Base-by-base conservation (phyloP, 495 filamentous ascomycete species). In the Cudoniella acicularis region DNA sequence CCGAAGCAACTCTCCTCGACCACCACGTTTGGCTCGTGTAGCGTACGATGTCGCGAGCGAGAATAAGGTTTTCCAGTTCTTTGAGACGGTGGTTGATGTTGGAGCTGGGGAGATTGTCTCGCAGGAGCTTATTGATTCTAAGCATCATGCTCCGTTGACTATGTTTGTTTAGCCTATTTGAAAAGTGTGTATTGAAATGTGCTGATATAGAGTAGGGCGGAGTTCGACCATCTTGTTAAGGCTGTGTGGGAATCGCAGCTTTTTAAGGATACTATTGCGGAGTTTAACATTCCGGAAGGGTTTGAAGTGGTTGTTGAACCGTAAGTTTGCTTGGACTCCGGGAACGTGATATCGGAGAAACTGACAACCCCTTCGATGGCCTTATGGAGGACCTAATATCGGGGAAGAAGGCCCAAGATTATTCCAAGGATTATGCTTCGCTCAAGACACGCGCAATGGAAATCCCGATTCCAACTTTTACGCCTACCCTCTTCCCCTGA, bases 71-170 rank as follows among this genome's bases (percentile, higher is more conserved):
- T 74, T 77, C 6, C 73, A 80, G 42, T 87, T 84, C 53, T 73
- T 78, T 52, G 85, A 89, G 67, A 79, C 83, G 1, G 68, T 88
- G 21, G 78, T 90, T 16, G 84, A 89, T 62, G 60, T 89, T 23
- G 74, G 68, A 2, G 64, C 69, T 20, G 73, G 72, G 2, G 66
- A 73, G 59, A 70, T 80, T 10, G 66, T 83, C 11, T 72, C 72
- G 30, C 81, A 81, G 59, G 75, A 76, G 17, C 64, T 83, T 3
- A 77, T 88, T 25, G 79, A 79, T 26, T 77, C 80, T 45, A 69
- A 83, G 54, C 78, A 76, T 47, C 84, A 89, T 73, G 80, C 85
- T 18, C 76, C 77, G 50, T 75, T 87, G 57, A 86, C 80, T n/a
- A 49, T 82, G 78, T 85, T 75, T 56, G 78, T 73, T 23, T 40